Evolutionary conservation across 129 eudicot genomes (phyloP).

Genomic region (Scalesia atractyloides): DNA sequence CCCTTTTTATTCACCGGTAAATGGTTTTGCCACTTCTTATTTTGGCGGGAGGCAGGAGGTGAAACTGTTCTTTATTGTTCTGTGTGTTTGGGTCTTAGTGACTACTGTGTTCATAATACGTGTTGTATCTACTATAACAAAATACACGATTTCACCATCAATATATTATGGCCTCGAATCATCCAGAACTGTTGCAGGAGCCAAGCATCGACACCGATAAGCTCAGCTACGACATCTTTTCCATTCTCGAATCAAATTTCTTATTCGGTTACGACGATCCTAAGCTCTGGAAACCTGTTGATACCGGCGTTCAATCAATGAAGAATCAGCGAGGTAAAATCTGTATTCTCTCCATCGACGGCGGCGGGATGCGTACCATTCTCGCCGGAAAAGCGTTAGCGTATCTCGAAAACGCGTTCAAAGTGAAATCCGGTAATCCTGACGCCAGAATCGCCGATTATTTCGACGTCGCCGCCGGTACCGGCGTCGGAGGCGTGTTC

Average conservation of each 20-base stretch:
- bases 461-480: slow-evolving; percentile 41
- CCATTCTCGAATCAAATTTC: slow-evolving; percentile 78
- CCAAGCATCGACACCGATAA: slow-evolving; percentile 68
- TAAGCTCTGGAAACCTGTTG: slow-evolving; percentile 63
- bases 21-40: neutral
- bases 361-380: slow-evolving; percentile 79
- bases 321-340: slow-evolving; percentile 85
- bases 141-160: neutral
- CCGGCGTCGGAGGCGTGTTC: slow-evolving; percentile 42
- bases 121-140: neutral
- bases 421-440: slow-evolving; percentile 64
- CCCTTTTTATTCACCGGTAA: neutral
- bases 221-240: slow-evolving; percentile 89
- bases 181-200: slow-evolving; percentile 27
- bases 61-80: slow-evolving; percentile 20
- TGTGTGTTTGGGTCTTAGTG: neutral
- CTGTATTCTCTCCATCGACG: slow-evolving; percentile 71
- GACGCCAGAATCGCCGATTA: slow-evolving; percentile 50
- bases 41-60: slow-evolving; percentile 33
- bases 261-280: slow-evolving; percentile 79
- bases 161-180: slow-evolving; percentile 23
- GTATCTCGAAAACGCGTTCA: slow-evolving; percentile 65
- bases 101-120: neutral
- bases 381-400: slow-evolving; percentile 70
- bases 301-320: slow-evolving; percentile 29